Evolutionary conservation across 2,329 filamentous ascomycete species (phyloP).

Genomic region (Macrophomina tecta): DNA sequence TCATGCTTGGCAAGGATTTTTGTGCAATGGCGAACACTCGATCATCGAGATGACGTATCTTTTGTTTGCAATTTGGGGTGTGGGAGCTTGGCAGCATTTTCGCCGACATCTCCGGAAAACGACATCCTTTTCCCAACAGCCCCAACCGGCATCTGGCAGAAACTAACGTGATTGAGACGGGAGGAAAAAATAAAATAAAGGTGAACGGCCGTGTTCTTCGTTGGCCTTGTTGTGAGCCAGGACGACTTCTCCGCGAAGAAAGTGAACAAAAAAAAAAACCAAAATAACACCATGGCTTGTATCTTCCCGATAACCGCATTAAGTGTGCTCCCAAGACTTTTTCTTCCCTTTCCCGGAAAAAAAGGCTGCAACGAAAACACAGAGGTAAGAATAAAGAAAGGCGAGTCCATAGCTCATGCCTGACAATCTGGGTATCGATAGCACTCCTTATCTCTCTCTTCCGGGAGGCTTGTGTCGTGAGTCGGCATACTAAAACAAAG

Average conservation of each 20-base stretch:
- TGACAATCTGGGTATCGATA: constrained; percentile 20
- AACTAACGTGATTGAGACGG: background rate
- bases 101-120: background rate
- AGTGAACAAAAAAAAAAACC: background rate
- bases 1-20: background rate
- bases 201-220: background rate
- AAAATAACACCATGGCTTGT: background rate
- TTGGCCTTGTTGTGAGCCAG: no score
- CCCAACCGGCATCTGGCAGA: background rate
- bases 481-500: constrained; percentile 2
- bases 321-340: background rate
- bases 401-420: background rate
- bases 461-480: background rate
- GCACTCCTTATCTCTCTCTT: background rate
- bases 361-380: background rate
- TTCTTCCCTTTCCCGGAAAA: background rate
- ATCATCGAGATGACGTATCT: background rate
- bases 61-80: background rate
- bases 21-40: background rate
- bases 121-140: background rate
- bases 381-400: background rate
- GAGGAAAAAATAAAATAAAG: background rate
- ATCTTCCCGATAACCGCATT: background rate
- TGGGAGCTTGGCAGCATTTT: background rate
- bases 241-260: background rate